A percentile compares a stretch with the other conserved stretches of the same genome.
These are phyloP conservation scores for Mortierella claussenii DNA, from an alignment of 192 early-diverging fungal species.

Conservation along the genomic window DNA sequence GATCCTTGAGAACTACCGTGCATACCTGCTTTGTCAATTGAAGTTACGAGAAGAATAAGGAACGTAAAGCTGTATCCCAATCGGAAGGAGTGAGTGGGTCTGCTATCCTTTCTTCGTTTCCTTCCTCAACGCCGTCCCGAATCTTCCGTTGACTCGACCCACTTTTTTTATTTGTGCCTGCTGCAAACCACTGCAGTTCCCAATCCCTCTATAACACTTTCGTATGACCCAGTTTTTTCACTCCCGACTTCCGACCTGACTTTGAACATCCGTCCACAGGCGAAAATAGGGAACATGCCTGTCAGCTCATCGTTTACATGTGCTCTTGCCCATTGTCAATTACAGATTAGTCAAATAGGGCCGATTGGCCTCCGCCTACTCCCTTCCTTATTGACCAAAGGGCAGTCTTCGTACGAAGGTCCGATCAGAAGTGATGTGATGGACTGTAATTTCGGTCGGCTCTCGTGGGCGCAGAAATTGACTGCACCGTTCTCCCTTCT, in stretches of 20 bases:
- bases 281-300: background rate
- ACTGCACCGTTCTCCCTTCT: too few relatives aligned
- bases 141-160: background rate
- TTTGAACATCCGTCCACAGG: constrained; percentile 12
- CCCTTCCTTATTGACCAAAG: too few relatives aligned
- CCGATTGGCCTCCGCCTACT: constrained; percentile 5
- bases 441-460: too few relatives aligned
- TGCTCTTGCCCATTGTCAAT: background rate
- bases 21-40: background rate
- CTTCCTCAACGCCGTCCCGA: background rate
- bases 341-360: constrained; percentile 1
- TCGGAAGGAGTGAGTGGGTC: background rate
- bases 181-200: too few relatives aligned
- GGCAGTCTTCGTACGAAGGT: too few relatives aligned
- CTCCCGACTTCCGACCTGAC: background rate
- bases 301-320: background rate
- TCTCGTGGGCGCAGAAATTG: too few relatives aligned
- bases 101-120: background rate
- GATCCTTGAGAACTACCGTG: background rate
- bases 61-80: background rate
- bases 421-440: too few relatives aligned
- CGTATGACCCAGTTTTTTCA: background rate
- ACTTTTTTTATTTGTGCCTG: too few relatives aligned
- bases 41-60: too few relatives aligned
- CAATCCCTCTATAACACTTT: background rate